A percentile compares a stretch with the other conserved stretches of the same genome.
phyloP scores from a whole-genome alignment of 2,329 filamentous ascomycete species.

The Blastomyces silverae region DNA sequence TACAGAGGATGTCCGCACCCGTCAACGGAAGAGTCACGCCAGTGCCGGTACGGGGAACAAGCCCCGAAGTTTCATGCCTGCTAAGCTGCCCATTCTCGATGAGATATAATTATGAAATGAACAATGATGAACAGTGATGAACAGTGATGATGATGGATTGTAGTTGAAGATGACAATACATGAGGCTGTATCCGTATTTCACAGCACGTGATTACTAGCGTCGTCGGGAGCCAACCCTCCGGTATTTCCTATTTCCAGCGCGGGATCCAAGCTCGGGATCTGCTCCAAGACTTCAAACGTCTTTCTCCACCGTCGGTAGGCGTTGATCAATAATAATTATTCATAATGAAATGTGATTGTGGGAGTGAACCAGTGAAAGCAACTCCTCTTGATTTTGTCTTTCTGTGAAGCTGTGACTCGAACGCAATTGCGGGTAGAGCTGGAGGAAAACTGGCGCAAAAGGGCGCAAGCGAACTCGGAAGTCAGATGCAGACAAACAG shows the following conservation, averaged over 20 bases:
- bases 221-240: slow-evolving; percentile 1
- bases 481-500: too few relatives aligned
- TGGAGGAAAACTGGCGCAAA: neutral
- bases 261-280: neutral
- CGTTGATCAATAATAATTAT: too few relatives aligned
- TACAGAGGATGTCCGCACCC: neutral
- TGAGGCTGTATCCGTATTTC: neutral
- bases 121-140: too few relatives aligned
- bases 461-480: neutral
- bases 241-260: neutral
- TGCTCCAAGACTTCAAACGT: neutral
- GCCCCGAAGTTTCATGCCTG: too few relatives aligned
- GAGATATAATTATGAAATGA: too few relatives aligned
- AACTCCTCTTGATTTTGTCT: neutral
- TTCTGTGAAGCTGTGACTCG: neutral
- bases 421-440: neutral
- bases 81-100: too few relatives aligned
- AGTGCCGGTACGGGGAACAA: too few relatives aligned
- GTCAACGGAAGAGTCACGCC: too few relatives aligned
- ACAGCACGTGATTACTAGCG: slow-evolving; percentile 4
- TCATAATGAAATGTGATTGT: neutral
- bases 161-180: too few relatives aligned
- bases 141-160: too few relatives aligned
- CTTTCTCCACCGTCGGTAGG: too few relatives aligned
- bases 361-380: neutral